These are phyloP conservation scores for Penicillium sp. DNA, from an alignment of 2,329 filamentous ascomycete species.

Conservation along the genomic window DNA sequence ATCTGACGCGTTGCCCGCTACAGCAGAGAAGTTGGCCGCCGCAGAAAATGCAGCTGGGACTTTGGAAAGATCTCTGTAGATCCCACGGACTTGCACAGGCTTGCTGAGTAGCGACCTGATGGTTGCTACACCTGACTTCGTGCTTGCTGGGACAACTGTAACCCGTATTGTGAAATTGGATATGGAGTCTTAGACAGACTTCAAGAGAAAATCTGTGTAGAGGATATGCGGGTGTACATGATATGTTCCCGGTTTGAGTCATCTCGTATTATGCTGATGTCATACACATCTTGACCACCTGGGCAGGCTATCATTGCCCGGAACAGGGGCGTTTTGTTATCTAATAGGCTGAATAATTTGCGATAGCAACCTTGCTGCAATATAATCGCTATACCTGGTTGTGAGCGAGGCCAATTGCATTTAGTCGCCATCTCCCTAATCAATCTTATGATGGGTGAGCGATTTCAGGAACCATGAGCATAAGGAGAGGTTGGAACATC, in stretches of 20 bases:
- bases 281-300: neutral
- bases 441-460: no score
- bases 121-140: constrained; percentile 21
- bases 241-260: neutral
- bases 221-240: neutral
- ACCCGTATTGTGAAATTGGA: constrained; percentile 17
- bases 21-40: constrained; percentile 19
- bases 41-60: constrained; percentile 17
- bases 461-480: no score
- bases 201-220: neutral
- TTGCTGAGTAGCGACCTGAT: constrained; percentile 20
- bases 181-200: neutral
- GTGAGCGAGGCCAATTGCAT: neutral
- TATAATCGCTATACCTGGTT: neutral
- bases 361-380: neutral
- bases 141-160: constrained; percentile 22
- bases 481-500: no score
- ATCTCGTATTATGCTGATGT: constrained; percentile 4
- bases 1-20: constrained; percentile 19
- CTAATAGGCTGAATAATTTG: neutral
- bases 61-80: constrained; percentile 24
- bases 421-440: neutral
- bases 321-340: neutral
- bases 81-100: constrained; percentile 13
- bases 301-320: neutral